Evolutionary conservation across 179 eudicot species (phyloP).

Genomic region (Vitellaria paradoxa): DNA sequence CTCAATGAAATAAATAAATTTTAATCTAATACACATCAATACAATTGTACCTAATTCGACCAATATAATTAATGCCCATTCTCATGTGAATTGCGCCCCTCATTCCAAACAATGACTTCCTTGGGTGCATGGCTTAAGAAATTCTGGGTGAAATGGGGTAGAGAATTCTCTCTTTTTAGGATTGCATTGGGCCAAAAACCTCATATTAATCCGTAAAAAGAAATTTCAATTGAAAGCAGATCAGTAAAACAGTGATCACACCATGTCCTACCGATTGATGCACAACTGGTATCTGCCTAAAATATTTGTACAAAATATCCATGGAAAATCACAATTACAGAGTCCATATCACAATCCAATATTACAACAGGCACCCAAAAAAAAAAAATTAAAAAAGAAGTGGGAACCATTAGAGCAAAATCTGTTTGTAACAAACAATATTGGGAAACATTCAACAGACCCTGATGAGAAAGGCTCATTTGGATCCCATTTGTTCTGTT

Average conservation of each 20-base stretch:
- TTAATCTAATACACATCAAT: too few species aligned
- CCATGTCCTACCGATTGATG: neutral
- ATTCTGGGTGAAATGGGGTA: too few species aligned
- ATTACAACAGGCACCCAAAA: neutral
- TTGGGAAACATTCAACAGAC: neutral
- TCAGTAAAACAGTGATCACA: too few species aligned
- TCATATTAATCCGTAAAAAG: neutral
- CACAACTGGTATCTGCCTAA: neutral
- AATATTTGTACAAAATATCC: conserved; percentile 1
- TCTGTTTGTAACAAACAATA: too few species aligned
- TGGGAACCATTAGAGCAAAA: neutral
- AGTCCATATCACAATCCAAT: neutral
- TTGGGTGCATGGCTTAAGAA: too few species aligned
- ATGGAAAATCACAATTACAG: neutral
- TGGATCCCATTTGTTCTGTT: neutral
- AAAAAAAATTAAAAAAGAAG: neutral
- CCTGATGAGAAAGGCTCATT: neutral
- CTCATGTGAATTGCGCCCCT: too few species aligned
- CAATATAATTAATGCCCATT: too few species aligned
- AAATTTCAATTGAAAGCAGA: neutral
- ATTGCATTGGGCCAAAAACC: too few species aligned
- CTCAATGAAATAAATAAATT: too few species aligned
- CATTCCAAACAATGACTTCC: too few species aligned
- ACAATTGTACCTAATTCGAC: too few species aligned
- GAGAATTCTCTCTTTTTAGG: too few species aligned